These are phyloP conservation scores for Calocybe cyanea DNA, from an alignment of 768 basidiomycete species.

Conservation along the genomic window DNA sequence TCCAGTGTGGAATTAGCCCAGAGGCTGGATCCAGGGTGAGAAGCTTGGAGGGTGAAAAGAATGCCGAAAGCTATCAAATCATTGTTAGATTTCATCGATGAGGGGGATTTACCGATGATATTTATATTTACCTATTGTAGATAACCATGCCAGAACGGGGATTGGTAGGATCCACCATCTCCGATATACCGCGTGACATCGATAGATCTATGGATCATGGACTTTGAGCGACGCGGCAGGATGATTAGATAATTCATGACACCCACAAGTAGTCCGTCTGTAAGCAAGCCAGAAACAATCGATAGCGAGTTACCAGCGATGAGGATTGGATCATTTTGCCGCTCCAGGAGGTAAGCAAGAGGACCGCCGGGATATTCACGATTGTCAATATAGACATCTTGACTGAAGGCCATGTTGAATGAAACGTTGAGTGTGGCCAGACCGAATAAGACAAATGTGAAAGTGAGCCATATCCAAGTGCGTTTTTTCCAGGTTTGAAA, in stretches of 20 bases:
- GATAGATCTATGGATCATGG: slow-evolving; percentile 9
- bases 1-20: slow-evolving; percentile 15
- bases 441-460: not conserved
- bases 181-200: slow-evolving; percentile 12
- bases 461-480: not conserved
- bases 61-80: slow-evolving; percentile 6
- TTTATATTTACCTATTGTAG: slow-evolving; percentile 1
- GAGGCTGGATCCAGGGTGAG: slow-evolving; percentile 5
- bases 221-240: no score
- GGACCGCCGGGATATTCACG: slow-evolving; percentile 11
- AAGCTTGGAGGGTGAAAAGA: slow-evolving; percentile 8
- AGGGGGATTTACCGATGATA: no score
- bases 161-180: slow-evolving; percentile 1
- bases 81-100: not conserved
- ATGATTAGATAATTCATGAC: not conserved
- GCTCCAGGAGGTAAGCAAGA: not conserved
- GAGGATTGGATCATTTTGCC: slow-evolving; percentile 9
- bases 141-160: not conserved
- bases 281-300: slow-evolving; percentile 24
- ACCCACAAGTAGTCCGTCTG: slow-evolving; percentile 19
- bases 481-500: not conserved
- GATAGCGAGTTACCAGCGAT: slow-evolving; percentile 11
- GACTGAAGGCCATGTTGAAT: not conserved
- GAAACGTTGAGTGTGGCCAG: not conserved
- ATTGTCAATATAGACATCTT: slow-evolving; percentile 8